Evolutionary conservation across 495 filamentous ascomycete genomes (phyloP), one percentile per base, ranked within the genome.

Genomic region (Penicillium samsonianum): DNA sequence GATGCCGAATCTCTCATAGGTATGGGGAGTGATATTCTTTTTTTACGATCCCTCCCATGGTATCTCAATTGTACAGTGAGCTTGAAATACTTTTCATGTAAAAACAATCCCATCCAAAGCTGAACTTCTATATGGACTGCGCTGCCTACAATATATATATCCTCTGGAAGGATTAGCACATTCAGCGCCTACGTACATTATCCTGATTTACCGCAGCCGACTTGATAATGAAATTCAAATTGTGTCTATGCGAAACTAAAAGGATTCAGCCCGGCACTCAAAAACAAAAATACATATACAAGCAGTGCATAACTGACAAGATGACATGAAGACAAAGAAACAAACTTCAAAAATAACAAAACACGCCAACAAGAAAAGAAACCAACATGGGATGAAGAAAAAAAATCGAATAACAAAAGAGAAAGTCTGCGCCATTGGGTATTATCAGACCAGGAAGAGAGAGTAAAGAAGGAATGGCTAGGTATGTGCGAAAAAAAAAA

Each of bases 361-460:
- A 58, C 17, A 45, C 28, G 46, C 41, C 40, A 48, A 47, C 33
- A 33, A n/a, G 23, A 42, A 40, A 31, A 17, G 60, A 33, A 46
- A 57, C 20, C 25, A 20, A 43, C 20, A 22, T 42, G 22, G 33
- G 14, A 17, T 9, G 40, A 42, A 41, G 5, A 35, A 58, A 30
- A 35, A 28, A 43, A 53, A 53, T 58, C 37, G 37, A 35, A 55
- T 43, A 53, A 53, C 37, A 42, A 48, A 59, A 52, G 44, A 28
- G 58, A 56, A 20, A 55, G 40, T 55, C 65, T 64, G 67, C 59
- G 51, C 40, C 59, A 56, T 12, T 58, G 66, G 59, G 66, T 69
- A 69, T 68, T 64, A 64, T 43, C 63, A 67, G 64, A 44, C 33
- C 38, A 50, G 53, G 33, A 55, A 53, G 25, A 28, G 8, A 55